phyloP scores from a whole-genome alignment of 164 flowering plant species.

The Akebia trifoliata region DNA sequence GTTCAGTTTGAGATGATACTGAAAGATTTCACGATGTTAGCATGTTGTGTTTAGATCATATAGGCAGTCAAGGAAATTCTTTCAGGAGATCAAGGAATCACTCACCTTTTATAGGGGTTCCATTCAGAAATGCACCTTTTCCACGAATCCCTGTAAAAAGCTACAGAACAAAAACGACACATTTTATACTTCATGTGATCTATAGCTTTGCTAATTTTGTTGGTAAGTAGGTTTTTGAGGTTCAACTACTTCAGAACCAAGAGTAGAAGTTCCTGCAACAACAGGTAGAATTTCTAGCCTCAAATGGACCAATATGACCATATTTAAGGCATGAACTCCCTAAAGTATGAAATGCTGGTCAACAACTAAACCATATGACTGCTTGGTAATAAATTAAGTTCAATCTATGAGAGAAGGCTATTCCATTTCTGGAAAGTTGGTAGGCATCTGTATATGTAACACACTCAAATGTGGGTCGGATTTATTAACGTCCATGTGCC shows the following conservation, averaged over 20 bases:
- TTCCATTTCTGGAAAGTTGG: too few relatives aligned
- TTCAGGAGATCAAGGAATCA: conserved; percentile 1
- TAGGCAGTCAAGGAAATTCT: neutral
- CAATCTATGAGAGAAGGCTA: too few relatives aligned
- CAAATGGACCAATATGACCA: neutral
- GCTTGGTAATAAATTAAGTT: too few relatives aligned
- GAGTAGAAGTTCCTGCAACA: too few relatives aligned
- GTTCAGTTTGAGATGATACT: conserved; percentile 78
- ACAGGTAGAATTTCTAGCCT: too few relatives aligned
- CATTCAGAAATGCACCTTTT: conserved; percentile 88
- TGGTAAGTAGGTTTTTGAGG: too few relatives aligned
- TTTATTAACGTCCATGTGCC: too few relatives aligned
- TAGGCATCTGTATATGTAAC: too few relatives aligned
- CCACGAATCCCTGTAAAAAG: conserved; percentile 85
- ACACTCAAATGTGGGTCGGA: too few relatives aligned
- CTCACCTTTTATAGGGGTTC: conserved; percentile 77
- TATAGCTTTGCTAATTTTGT: too few relatives aligned
- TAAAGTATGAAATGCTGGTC: neutral
- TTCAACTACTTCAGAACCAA: too few relatives aligned
- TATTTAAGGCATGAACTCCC: neutral
- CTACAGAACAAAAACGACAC: conserved; percentile 33
- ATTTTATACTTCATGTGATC: neutral
- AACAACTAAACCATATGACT: neutral
- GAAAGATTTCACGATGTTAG: conserved; percentile 23
- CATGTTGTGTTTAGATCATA: neutral